phyloP scores from a whole-genome alignment of 75 land plant species.

The Pinus albicaulis region DNA sequence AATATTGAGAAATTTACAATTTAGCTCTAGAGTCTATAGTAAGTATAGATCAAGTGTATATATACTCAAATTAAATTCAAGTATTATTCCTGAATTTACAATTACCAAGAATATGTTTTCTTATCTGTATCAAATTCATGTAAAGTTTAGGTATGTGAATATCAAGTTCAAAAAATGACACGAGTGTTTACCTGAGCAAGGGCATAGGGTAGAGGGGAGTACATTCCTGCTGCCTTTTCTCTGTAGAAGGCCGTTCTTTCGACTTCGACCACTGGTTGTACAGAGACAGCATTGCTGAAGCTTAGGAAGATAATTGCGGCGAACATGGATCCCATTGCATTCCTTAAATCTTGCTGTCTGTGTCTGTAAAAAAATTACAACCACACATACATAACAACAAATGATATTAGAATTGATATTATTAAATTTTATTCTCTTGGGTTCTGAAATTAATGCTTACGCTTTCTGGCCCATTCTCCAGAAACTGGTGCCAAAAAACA shows the following conservation, averaged over 20 bases:
- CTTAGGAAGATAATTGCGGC: constrained; percentile 23
- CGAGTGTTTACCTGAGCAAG: constrained; percentile 22
- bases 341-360: constrained; percentile 4
- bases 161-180: no score
- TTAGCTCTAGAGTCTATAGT: no score
- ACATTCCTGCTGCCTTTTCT: constrained; percentile 33
- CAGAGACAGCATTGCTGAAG: constrained; percentile 11
- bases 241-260: constrained; percentile 35
- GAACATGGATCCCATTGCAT: constrained; percentile 35
- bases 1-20: no score
- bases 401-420: no score
- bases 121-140: no score
- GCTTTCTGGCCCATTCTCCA: constrained; percentile 48
- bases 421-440: no score
- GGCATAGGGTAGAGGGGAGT: constrained; percentile 31
- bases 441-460: constrained; percentile 14
- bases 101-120: no score
- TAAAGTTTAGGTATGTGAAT: no score
- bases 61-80: no score
- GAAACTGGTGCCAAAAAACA: constrained; percentile 50
- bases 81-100: no score
- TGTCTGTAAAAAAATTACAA: constrained; percentile 3
- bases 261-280: constrained; percentile 29
- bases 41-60: no score
- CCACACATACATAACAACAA: no score